phyloP scores from a whole-genome alignment of 805 yeast species.

The Saccharomycopsis capsularis region DNA sequence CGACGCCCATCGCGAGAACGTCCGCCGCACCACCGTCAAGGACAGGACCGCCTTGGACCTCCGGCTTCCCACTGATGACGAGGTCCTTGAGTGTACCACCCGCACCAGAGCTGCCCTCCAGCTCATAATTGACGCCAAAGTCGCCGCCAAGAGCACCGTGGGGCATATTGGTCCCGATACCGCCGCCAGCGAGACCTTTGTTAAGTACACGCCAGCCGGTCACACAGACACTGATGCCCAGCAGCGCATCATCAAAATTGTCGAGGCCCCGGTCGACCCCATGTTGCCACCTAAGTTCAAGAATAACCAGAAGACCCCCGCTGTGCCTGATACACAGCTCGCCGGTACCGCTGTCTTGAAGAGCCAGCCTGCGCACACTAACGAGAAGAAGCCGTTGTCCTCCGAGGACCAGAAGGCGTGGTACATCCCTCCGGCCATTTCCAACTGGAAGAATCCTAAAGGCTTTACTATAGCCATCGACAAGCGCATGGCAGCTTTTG shows the following conservation, averaged over 20 bases:
- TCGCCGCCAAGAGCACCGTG: neutral
- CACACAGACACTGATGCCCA: neutral
- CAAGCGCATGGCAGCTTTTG: constrained; percentile 58
- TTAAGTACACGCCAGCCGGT: constrained; percentile 15
- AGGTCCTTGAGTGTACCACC: constrained; percentile 8
- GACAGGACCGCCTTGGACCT: constrained; percentile 12
- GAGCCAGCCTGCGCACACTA: constrained; percentile 43
- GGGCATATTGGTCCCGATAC: neutral
- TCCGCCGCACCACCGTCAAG: constrained; percentile 4
- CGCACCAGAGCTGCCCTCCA: constrained; percentile 13
- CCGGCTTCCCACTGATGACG: constrained; percentile 10
- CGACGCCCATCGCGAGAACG: constrained; percentile 8
- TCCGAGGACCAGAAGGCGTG: constrained; percentile 72
- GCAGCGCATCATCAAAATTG: constrained; percentile 52
- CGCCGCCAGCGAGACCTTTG: constrained; percentile 5
- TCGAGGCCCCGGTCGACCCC: constrained; percentile 70
- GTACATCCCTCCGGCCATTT: constrained; percentile 85
- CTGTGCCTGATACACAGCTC: constrained; percentile 43
- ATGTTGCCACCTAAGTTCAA: constrained; percentile 74
- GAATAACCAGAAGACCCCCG: constrained; percentile 62
- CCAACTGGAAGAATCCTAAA: constrained; percentile 93
- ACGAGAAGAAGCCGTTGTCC: constrained; percentile 36
- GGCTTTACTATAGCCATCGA: constrained; percentile 82
- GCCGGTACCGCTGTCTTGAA: constrained; percentile 58
- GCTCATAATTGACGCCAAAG: constrained; percentile 5